Evolutionary conservation across 441 rosid species (phyloP), one percentile per base, ranked within the genome.

Genomic region (Euphorbia celastroides): DNA sequence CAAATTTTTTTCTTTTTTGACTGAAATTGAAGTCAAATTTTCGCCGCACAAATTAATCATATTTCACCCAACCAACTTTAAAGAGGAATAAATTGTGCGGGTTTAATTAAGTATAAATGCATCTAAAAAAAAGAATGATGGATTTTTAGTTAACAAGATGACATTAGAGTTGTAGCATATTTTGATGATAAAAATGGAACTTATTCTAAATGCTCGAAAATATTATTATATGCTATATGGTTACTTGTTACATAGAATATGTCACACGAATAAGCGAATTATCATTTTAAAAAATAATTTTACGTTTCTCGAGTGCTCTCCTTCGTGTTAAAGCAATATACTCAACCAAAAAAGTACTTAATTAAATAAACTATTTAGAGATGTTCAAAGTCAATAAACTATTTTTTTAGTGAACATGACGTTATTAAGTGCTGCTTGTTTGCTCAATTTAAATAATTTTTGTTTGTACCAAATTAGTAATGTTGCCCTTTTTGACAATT

Each of bases 41-140:
- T 68, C 14, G 70, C 64, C 54, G 7, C n/a, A 5, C 27, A 36
- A 17, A 57, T 16, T 19, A 42, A 67, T 67, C 28, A 51, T 19
- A 57, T 67, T 56, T n/a, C 70, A 66, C 26, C 56, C 71, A 17
- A 22, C 46, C 31, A 31, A 41, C 50, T 8, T 68, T 16, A 34
- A 31, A 48, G 8, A 23, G 58, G 71, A 50, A 68, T 68, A 68
- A 31, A 28, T 2, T 44, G 19, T 42, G 63, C 22, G 46, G 10
- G 5, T 65, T 46, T n/a, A 31, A n/a, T 59, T 58, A 60, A 23
- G 25, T 41, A 14, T 60, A 7, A 20, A 22, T n/a, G 23, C 22
- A 51, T 17, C 3, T 5, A 51, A 51, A 6, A 19, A 51, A 51
- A 17, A 36, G n/a, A 66, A 36, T 56, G 52, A 56, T 26, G 26